Conservation (phyloP, 2,329 filamentous ascomycete species). For the Ophioceras dolichostomum region DNA sequence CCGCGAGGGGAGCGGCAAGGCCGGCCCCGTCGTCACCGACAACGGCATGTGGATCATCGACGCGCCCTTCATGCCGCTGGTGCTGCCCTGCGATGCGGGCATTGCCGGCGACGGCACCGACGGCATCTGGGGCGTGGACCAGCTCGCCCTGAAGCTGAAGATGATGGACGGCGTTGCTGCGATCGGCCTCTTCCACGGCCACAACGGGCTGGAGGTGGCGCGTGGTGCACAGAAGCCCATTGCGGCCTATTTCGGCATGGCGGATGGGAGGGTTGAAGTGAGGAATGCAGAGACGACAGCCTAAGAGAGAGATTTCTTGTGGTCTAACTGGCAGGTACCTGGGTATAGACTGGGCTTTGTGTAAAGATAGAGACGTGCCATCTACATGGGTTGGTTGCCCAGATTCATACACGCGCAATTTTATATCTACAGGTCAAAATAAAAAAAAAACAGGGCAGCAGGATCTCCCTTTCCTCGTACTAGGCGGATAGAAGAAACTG, state of each 20-base stretch:
- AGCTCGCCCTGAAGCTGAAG: conserved; percentile 63
- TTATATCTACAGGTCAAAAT: too few relatives aligned
- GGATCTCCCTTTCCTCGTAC: too few relatives aligned
- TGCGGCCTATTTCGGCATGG: conserved; percentile 90
- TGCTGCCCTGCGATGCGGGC: conserved; percentile 43
- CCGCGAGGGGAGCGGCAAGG: conserved; percentile 63
- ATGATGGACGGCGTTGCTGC: conserved; percentile 78
- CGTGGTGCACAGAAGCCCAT: conserved; percentile 78
- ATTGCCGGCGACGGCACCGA: conserved; percentile 38
- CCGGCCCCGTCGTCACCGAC: conserved; percentile 68
- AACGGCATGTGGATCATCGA: conserved; percentile 87
- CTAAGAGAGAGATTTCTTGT: too few relatives aligned
- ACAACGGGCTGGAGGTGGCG: conserved; percentile 57
- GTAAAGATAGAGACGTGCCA: too few relatives aligned
- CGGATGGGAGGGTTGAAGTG: conserved; percentile 56
- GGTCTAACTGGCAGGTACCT: too few relatives aligned
- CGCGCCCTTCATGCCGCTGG: conserved; percentile 68
- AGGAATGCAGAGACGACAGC: too few relatives aligned
- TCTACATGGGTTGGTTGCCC: too few relatives aligned
- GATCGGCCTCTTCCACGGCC: conserved; percentile 78
- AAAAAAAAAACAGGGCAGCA: too few relatives aligned
- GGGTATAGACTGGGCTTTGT: too few relatives aligned
- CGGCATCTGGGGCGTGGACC: conserved; percentile 70
- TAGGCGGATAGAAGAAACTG: too few relatives aligned
- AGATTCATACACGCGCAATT: too few relatives aligned